phyloP scores from a whole-genome alignment of 139 green algal species.

The Zygnema circumcarinatum region DNA sequence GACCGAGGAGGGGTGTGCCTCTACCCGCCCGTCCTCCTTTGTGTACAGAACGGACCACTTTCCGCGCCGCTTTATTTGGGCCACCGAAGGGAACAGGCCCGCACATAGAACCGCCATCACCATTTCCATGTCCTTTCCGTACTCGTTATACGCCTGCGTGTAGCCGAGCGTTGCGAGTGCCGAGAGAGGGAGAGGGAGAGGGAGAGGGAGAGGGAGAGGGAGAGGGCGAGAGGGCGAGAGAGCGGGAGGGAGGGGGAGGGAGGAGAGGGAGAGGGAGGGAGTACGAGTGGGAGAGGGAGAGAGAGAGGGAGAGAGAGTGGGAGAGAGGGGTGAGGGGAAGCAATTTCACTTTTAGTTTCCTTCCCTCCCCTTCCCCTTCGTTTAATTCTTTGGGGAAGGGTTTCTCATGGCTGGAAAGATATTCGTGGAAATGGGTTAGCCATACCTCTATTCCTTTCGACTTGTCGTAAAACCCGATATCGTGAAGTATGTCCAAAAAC shows the following conservation, averaged over 20 bases:
- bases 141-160: conserved; percentile 45
- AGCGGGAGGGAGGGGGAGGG: neutral
- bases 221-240: neutral
- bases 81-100: conserved; percentile 83
- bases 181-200: conserved; percentile 3
- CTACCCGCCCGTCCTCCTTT: conserved; percentile 30
- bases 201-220: neutral
- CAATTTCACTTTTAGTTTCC: no score
- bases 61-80: conserved; percentile 30
- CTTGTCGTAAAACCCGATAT: conserved; percentile 17
- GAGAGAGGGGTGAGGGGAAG: neutral
- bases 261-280: neutral
- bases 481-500: conserved; percentile 7
- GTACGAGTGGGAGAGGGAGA: neutral
- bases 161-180: neutral
- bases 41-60: conserved; percentile 21
- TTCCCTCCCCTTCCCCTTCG: no score
- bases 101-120: conserved; percentile 82
- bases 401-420: no score
- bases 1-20: conserved; percentile 59
- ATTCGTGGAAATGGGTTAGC: no score
- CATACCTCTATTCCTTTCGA: neutral
- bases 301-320: neutral
- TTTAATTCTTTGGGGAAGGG: no score
- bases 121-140: conserved; percentile 47